These are phyloP conservation scores for Collybiopsis confluens DNA, from an alignment of 768 basidiomycete species.

Conservation along the genomic window DNA sequence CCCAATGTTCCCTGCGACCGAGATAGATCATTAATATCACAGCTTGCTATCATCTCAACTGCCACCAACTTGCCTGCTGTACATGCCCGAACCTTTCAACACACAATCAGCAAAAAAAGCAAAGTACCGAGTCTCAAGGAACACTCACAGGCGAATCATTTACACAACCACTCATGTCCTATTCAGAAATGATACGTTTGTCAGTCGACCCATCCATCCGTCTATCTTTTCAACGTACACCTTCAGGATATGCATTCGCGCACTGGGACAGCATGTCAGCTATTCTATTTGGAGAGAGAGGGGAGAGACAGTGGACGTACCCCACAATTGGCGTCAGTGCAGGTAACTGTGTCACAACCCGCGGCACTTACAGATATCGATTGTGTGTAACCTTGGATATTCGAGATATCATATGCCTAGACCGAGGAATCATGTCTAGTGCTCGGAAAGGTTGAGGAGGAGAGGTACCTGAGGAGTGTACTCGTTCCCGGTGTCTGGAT, in stretches of 20 bases:
- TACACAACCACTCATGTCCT: constrained; percentile 34
- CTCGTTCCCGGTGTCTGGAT: constrained; percentile 14
- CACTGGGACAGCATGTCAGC: neutral
- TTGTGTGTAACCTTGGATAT: constrained; percentile 39
- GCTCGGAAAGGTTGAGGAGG: constrained; percentile 2
- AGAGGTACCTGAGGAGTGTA: constrained; percentile 15
- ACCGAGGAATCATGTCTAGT: constrained; percentile 10
- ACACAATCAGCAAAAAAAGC: neutral
- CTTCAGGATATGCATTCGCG: constrained; percentile 3
- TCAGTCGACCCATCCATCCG: neutral
- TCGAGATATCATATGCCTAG: constrained; percentile 39
- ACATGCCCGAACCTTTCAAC: neutral
- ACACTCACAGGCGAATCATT: constrained; percentile 31
- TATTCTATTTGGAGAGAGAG: too few species aligned
- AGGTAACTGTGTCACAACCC: constrained; percentile 35
- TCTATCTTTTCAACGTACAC: neutral
- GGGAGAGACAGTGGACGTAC: neutral
- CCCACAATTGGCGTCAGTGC: constrained; percentile 32
- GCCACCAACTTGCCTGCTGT: neutral
- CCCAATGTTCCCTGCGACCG: neutral
- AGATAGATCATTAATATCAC: neutral
- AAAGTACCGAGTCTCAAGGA: neutral
- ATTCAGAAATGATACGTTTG: neutral
- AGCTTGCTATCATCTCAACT: neutral
- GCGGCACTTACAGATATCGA: constrained; percentile 28